phyloP scores from a whole-genome alignment of 1,139 yeast genomes.

The Pichia sp. region DNA sequence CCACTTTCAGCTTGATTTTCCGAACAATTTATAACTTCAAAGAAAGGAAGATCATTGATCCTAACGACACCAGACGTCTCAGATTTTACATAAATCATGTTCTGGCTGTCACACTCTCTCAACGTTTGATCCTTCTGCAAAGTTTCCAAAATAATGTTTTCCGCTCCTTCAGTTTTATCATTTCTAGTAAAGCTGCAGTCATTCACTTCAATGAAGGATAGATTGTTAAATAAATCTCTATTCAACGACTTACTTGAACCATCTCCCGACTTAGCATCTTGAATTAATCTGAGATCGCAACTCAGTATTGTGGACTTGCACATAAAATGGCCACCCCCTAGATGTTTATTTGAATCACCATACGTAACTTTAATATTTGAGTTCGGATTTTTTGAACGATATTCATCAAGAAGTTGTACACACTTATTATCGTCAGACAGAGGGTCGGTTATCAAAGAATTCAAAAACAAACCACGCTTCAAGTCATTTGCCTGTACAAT shows the following conservation, averaged over 20 bases:
- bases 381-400: slow-evolving; percentile 9
- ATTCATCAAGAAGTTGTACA: slow-evolving; percentile 11
- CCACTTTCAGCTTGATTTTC: slow-evolving; percentile 14
- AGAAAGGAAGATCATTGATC: slow-evolving; percentile 20
- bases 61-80: slow-evolving; percentile 18
- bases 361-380: slow-evolving; percentile 16
- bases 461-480: slow-evolving; percentile 18
- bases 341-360: slow-evolving; percentile 8
- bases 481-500: slow-evolving; percentile 18
- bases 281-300: slow-evolving; percentile 23
- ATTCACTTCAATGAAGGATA: slow-evolving; percentile 26
- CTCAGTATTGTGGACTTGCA: slow-evolving; percentile 26
- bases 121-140: slow-evolving; percentile 5
- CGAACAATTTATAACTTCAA: slow-evolving; percentile 16
- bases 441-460: slow-evolving; percentile 24
- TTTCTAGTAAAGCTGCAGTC: slow-evolving; percentile 10
- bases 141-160: slow-evolving; percentile 9
- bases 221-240: slow-evolving; percentile 24
- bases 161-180: slow-evolving; percentile 12
- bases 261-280: slow-evolving; percentile 23
- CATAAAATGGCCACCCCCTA: slow-evolving; percentile 14
- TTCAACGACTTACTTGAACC: slow-evolving; percentile 14
- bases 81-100: slow-evolving; percentile 24
- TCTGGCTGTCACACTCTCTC: slow-evolving; percentile 20
- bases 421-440: slow-evolving; percentile 19